These are phyloP conservation scores for Aschersonia sp. DNA, from an alignment of 2,329 filamentous ascomycete species.

Conservation along the genomic window DNA sequence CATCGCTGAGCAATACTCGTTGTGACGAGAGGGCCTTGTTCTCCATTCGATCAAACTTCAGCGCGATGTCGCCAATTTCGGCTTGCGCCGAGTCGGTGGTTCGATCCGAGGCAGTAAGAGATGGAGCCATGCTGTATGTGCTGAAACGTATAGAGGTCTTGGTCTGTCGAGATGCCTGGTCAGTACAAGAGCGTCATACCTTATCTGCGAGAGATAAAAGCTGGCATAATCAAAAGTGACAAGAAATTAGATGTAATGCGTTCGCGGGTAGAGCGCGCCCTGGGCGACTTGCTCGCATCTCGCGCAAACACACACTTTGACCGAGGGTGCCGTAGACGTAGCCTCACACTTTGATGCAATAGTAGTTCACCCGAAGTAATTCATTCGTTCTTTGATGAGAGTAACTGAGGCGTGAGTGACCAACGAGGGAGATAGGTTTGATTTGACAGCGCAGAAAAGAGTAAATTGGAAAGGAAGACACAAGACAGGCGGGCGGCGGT, in stretches of 20 bases:
- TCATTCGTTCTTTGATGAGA: too few relatives aligned
- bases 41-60: constrained; percentile 73
- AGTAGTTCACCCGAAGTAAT: too few relatives aligned
- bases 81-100: constrained; percentile 40
- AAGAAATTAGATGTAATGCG: too few relatives aligned
- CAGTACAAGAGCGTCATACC: too few relatives aligned
- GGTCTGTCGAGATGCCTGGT: constrained; percentile 14
- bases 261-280: too few relatives aligned
- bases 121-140: constrained; percentile 46
- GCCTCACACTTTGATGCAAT: too few relatives aligned
- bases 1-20: constrained; percentile 54
- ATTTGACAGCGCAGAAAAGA: background rate
- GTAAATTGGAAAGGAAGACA: background rate
- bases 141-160: constrained; percentile 43
- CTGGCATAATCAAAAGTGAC: too few relatives aligned
- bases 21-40: constrained; percentile 76
- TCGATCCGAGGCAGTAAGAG: constrained; percentile 41
- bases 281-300: too few relatives aligned
- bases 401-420: too few relatives aligned
- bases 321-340: too few relatives aligned
- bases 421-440: too few relatives aligned
- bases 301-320: too few relatives aligned
- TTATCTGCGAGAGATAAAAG: background rate
- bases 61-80: constrained; percentile 56
- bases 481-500: background rate